A percentile compares a stretch with the other conserved stretches of the same genome.
Conservation (phyloP, 2,329 filamentous ascomycete genomes). For the Epichloe baconii region DNA sequence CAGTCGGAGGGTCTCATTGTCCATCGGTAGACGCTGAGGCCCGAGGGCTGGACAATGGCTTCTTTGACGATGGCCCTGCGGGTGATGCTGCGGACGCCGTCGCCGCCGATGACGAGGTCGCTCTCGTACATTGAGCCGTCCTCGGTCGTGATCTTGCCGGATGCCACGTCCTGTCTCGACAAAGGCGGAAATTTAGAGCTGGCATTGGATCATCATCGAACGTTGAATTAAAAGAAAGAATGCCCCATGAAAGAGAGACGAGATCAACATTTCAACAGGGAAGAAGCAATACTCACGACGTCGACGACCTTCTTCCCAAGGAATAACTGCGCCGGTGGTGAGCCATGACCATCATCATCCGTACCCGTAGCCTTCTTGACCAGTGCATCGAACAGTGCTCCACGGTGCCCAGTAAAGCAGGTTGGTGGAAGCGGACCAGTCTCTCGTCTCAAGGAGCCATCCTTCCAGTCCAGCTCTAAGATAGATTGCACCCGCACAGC, state of each 20-base stretch:
- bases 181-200: too few species aligned
- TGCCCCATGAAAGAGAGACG: background rate
- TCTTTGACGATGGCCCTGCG: too few species aligned
- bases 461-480: background rate
- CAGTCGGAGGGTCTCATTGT: background rate
- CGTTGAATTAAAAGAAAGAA: too few species aligned
- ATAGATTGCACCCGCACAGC: background rate
- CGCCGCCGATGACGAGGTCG: background rate
- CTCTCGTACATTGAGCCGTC: background rate
- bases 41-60: background rate
- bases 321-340: background rate
- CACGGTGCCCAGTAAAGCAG: background rate
- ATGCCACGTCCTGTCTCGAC: background rate
- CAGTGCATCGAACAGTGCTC: background rate
- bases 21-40: conserved; percentile 1
- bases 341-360: background rate
- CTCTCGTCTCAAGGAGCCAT: background rate
- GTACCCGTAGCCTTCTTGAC: background rate
- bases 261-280: background rate
- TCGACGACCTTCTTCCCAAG: background rate
- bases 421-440: background rate
- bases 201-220: too few species aligned
- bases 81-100: too few species aligned
- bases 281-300: background rate
- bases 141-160: background rate